phyloP scores from a whole-genome alignment of 495 filamentous ascomycete genomes.

The Neurospora sp. region DNA sequence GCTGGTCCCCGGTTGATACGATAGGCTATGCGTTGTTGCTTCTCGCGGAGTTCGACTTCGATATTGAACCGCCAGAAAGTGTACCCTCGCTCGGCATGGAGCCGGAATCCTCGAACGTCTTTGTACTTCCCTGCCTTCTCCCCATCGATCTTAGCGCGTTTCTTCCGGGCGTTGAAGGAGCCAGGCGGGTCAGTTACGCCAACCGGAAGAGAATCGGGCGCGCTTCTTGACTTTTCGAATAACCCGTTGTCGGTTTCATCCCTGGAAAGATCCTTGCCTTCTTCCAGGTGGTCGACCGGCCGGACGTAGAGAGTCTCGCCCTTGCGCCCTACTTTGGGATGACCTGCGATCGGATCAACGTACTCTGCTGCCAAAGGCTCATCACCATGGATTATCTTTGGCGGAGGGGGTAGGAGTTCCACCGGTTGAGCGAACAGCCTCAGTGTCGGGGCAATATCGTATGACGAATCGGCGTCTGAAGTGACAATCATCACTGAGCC shows the following conservation, averaged over 20 bases:
- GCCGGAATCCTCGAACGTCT: conserved; percentile 68
- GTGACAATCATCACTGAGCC: conserved; percentile 94
- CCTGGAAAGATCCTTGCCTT: conserved; percentile 60
- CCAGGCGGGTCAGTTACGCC: conserved; percentile 28
- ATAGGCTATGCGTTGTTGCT: conserved; percentile 81
- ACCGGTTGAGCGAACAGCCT: conserved; percentile 79
- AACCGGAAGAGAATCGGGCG: conserved; percentile 23
- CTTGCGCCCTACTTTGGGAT: conserved; percentile 70
- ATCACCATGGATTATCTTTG: conserved; percentile 53
- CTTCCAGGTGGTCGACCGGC: conserved; percentile 71
- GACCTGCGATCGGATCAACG: conserved; percentile 78
- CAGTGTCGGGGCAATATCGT: conserved; percentile 65
- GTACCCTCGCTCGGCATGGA: conserved; percentile 76
- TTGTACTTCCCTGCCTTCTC: conserved; percentile 66
- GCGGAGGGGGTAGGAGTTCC: conserved; percentile 75
- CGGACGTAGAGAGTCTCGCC: conserved; percentile 75
- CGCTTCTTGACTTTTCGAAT: conserved; percentile 48
- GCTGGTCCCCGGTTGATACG: conserved; percentile 88
- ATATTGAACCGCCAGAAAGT: conserved; percentile 97
- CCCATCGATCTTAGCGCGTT: conserved; percentile 47
- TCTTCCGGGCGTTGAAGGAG: conserved; percentile 38
- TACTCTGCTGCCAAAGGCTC: conserved; percentile 65
- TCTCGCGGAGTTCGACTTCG: conserved; percentile 71
- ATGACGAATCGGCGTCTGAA: conserved; percentile 66
- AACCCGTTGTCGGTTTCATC: conserved; percentile 73